phyloP scores from a whole-genome alignment of 805 yeast species.

The Nakazawaea pomicola region DNA sequence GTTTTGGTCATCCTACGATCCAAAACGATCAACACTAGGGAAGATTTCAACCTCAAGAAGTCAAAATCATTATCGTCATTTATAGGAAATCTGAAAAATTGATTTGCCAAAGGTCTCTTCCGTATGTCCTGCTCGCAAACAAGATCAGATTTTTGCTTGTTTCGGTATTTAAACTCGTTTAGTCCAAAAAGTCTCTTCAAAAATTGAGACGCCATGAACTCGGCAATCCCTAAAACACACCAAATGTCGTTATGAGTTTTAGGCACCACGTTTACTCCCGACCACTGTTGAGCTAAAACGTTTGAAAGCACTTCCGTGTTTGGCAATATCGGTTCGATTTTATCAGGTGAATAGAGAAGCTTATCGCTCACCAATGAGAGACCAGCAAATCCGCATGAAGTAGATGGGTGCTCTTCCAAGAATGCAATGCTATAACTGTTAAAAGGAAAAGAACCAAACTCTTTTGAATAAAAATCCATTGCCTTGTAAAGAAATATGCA shows the following conservation, averaged over 20 bases:
- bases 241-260: conserved; percentile 74
- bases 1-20: conserved; percentile 95
- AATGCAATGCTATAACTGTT: conserved; percentile 75
- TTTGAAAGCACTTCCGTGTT: conserved; percentile 65
- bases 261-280: conserved; percentile 88
- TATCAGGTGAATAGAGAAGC: conserved; percentile 63
- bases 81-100: conserved; percentile 62
- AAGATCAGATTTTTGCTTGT: conserved; percentile 58
- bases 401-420: conserved; percentile 48
- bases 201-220: conserved; percentile 76
- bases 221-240: conserved; percentile 83
- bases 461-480: conserved; percentile 76
- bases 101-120: conserved; percentile 75
- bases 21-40: conserved; percentile 75
- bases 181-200: conserved; percentile 69
- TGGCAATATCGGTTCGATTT: conserved; percentile 73
- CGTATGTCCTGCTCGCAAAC: conserved; percentile 74
- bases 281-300: conserved; percentile 84
- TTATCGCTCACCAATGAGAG: conserved; percentile 56
- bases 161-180: conserved; percentile 72
- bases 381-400: conserved; percentile 68
- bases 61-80: conserved; percentile 49
- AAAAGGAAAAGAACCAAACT: conserved; percentile 91
- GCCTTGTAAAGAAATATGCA: conserved; percentile 75
- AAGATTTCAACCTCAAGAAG: conserved; percentile 76